These are phyloP conservation scores for Leccinum incarnatum DNA, from an alignment of 768 basidiomycete species.

Conservation along the genomic window DNA sequence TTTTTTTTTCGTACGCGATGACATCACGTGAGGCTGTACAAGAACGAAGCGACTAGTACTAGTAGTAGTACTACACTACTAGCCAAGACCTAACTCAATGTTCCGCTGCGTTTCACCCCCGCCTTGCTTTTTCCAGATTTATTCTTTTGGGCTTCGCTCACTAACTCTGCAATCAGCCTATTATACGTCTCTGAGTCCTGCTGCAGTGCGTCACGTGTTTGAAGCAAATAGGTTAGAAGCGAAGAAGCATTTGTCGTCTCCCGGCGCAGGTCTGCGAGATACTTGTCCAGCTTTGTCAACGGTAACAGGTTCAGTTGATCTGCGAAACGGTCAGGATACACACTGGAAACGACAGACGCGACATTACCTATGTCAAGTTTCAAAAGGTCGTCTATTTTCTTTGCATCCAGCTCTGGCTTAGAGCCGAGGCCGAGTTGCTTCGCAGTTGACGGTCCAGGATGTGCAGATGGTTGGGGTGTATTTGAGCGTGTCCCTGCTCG, in stretches of 20 bases:
- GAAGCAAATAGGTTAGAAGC: conserved; percentile 77
- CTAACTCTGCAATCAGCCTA: conserved; percentile 84
- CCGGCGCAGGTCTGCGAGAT: conserved; percentile 62
- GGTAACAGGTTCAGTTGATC: conserved; percentile 74
- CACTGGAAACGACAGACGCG: background rate
- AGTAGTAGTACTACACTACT: background rate
- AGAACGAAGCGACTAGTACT: background rate
- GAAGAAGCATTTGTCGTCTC: conserved; percentile 76
- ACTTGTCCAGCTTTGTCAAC: conserved; percentile 59
- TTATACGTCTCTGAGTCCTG: conserved; percentile 91
- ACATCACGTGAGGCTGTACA: conserved; percentile 15
- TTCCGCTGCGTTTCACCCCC: conserved; percentile 48
- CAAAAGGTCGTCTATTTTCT: conserved; percentile 64
- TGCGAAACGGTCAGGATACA: conserved; percentile 30
- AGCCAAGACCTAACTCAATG: conserved; percentile 31
- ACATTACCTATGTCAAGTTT: conserved; percentile 61
- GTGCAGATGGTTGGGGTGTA: conserved; percentile 43
- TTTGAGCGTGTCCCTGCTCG: conserved; percentile 50
- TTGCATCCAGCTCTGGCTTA: conserved; percentile 69
- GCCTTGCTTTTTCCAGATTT: conserved; percentile 60
- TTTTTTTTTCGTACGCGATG: conserved; percentile 14
- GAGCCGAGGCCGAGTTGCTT: conserved; percentile 61
- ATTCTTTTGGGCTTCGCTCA: conserved; percentile 86
- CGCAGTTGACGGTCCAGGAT: conserved; percentile 28
- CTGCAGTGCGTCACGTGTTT: conserved; percentile 76